Conservation (phyloP, 805 yeast genomes). For the Candida parachauliodes region DNA sequence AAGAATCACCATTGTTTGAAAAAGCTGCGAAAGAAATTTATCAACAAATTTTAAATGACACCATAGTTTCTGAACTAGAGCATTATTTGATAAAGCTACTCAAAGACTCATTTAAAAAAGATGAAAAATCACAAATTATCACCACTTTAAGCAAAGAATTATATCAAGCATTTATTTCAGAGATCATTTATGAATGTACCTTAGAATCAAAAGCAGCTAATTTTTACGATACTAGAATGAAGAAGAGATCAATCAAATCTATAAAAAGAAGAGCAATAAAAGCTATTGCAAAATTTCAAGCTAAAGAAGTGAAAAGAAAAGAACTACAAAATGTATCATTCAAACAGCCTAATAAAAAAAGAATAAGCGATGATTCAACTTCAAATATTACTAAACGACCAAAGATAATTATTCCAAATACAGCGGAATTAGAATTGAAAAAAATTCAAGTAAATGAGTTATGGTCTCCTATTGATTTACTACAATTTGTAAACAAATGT, state of each 20-base stretch:
- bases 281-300: conserved; percentile 16
- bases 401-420: background rate
- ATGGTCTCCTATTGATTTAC: conserved; percentile 48
- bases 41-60: conserved; percentile 17
- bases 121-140: conserved; percentile 24
- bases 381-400: conserved; percentile 3
- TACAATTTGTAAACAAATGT: conserved; percentile 26
- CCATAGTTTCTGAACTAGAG: conserved; percentile 23
- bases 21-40: conserved; percentile 24
- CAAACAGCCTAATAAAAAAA: conserved; percentile 18
- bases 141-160: conserved; percentile 47
- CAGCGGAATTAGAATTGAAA: background rate
- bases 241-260: conserved; percentile 23
- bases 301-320: conserved; percentile 24
- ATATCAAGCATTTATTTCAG: conserved; percentile 59
- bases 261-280: conserved; percentile 26
- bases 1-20: conserved; percentile 22
- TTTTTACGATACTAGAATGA: conserved; percentile 29
- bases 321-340: conserved; percentile 28
- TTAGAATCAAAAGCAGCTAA: conserved; percentile 46
- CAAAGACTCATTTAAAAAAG: conserved; percentile 16
- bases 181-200: conserved; percentile 43
- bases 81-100: conserved; percentile 23
- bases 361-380: conserved; percentile 10
- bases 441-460: conserved; percentile 32